These are phyloP conservation scores for Noccaea bulbosa DNA, from an alignment of 345 rosid genomes.

Conservation along the genomic window DNA sequence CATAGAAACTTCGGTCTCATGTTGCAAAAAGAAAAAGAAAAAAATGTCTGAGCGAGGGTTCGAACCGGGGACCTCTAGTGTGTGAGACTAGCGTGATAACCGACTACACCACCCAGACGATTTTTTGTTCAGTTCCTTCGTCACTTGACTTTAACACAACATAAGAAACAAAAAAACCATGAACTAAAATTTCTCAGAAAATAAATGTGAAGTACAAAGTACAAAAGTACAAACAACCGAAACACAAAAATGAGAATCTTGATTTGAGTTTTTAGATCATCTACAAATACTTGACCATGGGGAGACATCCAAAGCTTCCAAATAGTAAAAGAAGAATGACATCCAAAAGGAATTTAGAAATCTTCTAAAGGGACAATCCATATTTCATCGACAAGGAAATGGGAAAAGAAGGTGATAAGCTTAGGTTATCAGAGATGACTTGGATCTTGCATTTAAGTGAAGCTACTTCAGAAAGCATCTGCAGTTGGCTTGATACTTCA, in stretches of 20 bases:
- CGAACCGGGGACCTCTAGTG: conserved; percentile 83
- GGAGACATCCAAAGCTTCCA: conserved; percentile 51
- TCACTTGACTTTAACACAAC: not conserved
- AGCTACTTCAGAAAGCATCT: conserved; percentile 16
- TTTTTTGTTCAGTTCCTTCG: conserved; percentile 4
- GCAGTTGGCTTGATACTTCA: conserved; percentile 24
- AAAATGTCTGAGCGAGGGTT: conserved; percentile 63
- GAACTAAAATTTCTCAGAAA: conserved; percentile 14
- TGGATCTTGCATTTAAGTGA: conserved; percentile 33
- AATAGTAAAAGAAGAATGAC: conserved; percentile 12
- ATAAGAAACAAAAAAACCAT: conserved; percentile 4
- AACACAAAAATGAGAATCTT: conserved; percentile 3
- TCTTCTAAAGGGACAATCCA: conserved; percentile 1
- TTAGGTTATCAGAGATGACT: conserved; percentile 30
- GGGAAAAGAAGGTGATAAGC: not conserved
- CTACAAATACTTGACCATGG: not conserved
- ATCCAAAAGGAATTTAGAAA: not conserved
- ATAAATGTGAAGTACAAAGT: conserved; percentile 4
- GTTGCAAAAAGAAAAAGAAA: not conserved
- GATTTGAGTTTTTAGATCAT: not conserved
- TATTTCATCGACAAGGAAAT: conserved; percentile 11
- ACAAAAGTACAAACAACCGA: not conserved
- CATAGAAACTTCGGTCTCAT: not conserved
- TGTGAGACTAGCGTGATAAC: conserved; percentile 83
- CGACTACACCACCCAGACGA: conserved; percentile 52